These are phyloP conservation scores for Pelargonium nanum DNA, from an alignment of 345 rosid genomes.

Conservation along the genomic window DNA sequence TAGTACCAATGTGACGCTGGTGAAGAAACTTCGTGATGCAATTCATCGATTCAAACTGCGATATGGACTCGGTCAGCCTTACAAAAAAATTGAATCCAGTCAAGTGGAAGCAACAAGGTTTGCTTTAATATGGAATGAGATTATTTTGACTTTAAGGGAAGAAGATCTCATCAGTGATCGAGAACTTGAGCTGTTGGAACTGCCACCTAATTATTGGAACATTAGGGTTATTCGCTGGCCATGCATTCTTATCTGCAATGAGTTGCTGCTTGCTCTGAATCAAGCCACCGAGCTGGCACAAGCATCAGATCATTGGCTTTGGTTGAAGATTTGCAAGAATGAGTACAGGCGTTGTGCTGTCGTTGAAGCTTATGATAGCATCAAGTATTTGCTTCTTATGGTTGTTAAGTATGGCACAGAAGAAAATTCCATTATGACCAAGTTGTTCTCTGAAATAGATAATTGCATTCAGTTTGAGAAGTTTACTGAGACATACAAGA, in stretches of 20 bases:
- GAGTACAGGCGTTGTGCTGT: slow-evolving; percentile 89
- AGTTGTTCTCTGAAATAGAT: slow-evolving; percentile 45
- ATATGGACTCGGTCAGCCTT: slow-evolving; percentile 75
- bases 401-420: slow-evolving; percentile 41
- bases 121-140: slow-evolving; percentile 90
- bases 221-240: slow-evolving; percentile 91
- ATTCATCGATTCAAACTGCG: slow-evolving; percentile 62
- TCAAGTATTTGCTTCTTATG: slow-evolving; percentile 46
- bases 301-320: slow-evolving; percentile 62
- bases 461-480: slow-evolving; percentile 29
- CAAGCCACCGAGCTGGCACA: slow-evolving; percentile 64
- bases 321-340: slow-evolving; percentile 63
- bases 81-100: slow-evolving; percentile 68
- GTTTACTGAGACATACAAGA: slow-evolving; percentile 31
- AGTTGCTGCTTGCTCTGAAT: slow-evolving; percentile 72
- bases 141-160: slow-evolving; percentile 60
- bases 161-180: slow-evolving; percentile 71
- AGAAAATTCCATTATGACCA: slow-evolving; percentile 49
- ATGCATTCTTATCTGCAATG: slow-evolving; percentile 71
- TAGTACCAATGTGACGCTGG: slow-evolving; percentile 44
- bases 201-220: slow-evolving; percentile 76
- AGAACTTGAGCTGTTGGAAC: slow-evolving; percentile 70
- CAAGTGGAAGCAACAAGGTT: slow-evolving; percentile 79
- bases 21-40: slow-evolving; percentile 70
- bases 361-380: slow-evolving; percentile 76